These are phyloP conservation scores for Hsuehochloa calcarea DNA, from an alignment of 176 grass and related monocot genomes.

Conservation along the genomic window DNA sequence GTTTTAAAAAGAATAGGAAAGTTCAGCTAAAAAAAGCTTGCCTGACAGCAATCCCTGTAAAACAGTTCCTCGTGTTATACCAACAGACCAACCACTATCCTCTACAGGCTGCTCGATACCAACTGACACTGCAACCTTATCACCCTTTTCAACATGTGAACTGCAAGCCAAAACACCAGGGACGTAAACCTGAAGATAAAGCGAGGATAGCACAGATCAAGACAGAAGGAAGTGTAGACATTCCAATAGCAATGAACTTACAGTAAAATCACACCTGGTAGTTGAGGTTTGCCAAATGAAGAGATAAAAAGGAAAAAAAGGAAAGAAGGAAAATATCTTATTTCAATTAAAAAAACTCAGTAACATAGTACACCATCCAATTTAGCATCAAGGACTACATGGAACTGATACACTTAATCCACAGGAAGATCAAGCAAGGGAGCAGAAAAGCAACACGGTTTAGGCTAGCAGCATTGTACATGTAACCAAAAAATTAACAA, in stretches of 20 bases:
- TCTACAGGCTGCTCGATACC: constrained; percentile 65
- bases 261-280: neutral
- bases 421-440: neutral
- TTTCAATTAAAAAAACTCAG: neutral
- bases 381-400: neutral
- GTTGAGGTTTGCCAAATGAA: neutral
- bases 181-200: constrained; percentile 73
- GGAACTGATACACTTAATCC: neutral
- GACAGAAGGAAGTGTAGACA: neutral
- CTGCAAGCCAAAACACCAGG: constrained; percentile 96
- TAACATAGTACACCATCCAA: neutral
- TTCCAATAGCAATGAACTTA: constrained; percentile 17
- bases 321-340: neutral
- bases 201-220: constrained; percentile 6
- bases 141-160: constrained; percentile 91
- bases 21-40: constrained; percentile 21
- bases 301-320: neutral
- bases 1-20: neutral
- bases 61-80: constrained; percentile 86
- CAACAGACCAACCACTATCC: constrained; percentile 65
- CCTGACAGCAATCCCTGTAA: constrained; percentile 77
- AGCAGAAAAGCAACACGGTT: neutral
- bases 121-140: constrained; percentile 83
- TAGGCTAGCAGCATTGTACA: neutral
- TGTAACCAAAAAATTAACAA: neutral